phyloP scores from a whole-genome alignment of 441 rosid genomes.

The Brassica hybrid region DNA sequence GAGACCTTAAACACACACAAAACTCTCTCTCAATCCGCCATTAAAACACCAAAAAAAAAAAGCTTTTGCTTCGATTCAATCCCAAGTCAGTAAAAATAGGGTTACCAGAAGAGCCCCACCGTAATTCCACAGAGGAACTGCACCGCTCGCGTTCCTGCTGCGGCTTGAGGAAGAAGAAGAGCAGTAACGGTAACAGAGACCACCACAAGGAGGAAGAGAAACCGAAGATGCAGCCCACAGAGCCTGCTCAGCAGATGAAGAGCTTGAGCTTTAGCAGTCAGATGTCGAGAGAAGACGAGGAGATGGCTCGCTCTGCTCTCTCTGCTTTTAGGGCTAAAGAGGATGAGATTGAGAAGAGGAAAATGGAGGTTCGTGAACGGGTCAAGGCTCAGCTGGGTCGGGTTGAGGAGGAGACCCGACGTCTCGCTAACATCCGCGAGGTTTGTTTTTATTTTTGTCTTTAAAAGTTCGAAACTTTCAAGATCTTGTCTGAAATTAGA shows the following conservation, averaged over 20 bases:
- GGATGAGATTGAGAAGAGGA: conserved; percentile 92
- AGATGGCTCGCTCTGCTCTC: conserved; percentile 88
- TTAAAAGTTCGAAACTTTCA: neutral
- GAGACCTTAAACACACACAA: conserved; percentile 30
- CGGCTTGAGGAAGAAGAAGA: conserved; percentile 41
- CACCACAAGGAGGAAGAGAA: conserved; percentile 13
- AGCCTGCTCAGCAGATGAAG: conserved; percentile 47
- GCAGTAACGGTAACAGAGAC: neutral
- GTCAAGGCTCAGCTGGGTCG: conserved; percentile 88
- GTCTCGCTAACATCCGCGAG: conserved; percentile 86
- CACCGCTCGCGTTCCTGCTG: conserved; percentile 48
- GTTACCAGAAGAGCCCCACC: conserved; percentile 38
- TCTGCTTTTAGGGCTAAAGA: conserved; percentile 83
- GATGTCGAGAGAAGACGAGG: conserved; percentile 88
- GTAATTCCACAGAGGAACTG: conserved; percentile 43
- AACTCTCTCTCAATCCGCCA: no score
- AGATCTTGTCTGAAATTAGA: conserved; percentile 28
- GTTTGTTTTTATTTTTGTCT: conserved; percentile 39
- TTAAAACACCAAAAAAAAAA: no score
- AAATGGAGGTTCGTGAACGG: conserved; percentile 77
- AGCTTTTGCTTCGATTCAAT: conserved; percentile 26
- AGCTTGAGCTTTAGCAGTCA: conserved; percentile 85
- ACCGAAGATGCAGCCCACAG: conserved; percentile 38
- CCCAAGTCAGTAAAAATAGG: conserved; percentile 42
- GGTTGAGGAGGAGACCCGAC: conserved; percentile 82